Base-by-base conservation (phyloP, 305 asterid species). In the Euphrasia arctica region DNA sequence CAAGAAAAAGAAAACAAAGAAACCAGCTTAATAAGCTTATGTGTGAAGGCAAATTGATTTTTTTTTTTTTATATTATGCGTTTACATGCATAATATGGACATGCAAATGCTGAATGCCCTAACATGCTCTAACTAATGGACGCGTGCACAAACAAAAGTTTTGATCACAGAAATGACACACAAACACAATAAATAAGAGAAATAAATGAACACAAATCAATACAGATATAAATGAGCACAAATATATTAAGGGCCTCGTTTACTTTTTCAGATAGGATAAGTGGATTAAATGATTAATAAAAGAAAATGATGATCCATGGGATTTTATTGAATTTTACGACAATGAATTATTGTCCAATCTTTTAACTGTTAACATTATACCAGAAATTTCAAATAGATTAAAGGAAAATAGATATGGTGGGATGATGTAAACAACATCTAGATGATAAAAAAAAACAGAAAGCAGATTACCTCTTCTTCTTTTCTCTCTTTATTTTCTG, bases 401-500 rank as follows among this genome's bases (percentile, higher is more conserved):
- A 9, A 39, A 39, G 45, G 45, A 39, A 39, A 39, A 39, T 7
- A 39, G 43, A 39, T 39, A 9, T 39, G 45, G 42, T 36, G 45
- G 11, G 3, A 8, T 39, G 45, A 39, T 8, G 45, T 8, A 39
- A 48, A n/a, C 29, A 2, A 51, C 29, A 2, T 28, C 56, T 42
- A 43, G 39, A 51, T 52, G 43, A 13, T 13, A 69, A 62, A 63
- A n/a, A n/a, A 49, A 25, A 27, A 54, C 11, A 62, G 67, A 48
- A 41, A 31, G 36, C 57, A 42, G 66, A 39, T n/a, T 64, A 92
- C 97, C 91, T 87, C 96, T 43, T 84, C 94, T 75, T 92, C 95
- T 76, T 83, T 85, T 75, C 85, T 74, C 15, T 81, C 95, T 43
- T 83, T 81, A 75, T 87, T 89, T 15, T 78, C 86, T 51, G 89